Evolutionary conservation across 257 asterid genomes (phyloP).

Genomic region (Nicotiana knightiana): DNA sequence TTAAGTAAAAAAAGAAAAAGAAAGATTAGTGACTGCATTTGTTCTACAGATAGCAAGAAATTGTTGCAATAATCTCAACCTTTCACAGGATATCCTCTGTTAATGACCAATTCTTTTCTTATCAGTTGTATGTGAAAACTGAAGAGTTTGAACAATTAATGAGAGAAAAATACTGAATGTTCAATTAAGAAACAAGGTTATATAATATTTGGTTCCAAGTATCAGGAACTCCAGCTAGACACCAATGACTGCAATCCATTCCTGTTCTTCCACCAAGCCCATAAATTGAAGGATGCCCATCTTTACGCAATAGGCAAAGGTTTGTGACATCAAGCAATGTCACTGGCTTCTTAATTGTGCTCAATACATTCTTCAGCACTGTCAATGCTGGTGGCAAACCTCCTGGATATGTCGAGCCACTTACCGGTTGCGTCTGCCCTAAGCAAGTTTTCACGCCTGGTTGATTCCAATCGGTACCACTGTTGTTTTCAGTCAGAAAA

Average conservation of each 20-base stretch:
- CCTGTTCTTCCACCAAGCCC: conserved; percentile 40
- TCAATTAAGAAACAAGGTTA: conserved; percentile 33
- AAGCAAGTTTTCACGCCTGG: conserved; percentile 53
- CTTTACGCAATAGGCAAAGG: conserved; percentile 74
- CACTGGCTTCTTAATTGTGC: conserved; percentile 44
- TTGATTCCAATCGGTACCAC: conserved; percentile 72
- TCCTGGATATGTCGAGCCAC: conserved; percentile 67
- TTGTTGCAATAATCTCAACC: no score
- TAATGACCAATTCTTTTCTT: not conserved
- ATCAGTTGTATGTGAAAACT: not conserved
- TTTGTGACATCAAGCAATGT: conserved; percentile 59
- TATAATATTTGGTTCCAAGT: conserved; percentile 77
- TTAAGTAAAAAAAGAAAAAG: no score
- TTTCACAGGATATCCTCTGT: not conserved
- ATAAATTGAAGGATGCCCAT: conserved; percentile 80
- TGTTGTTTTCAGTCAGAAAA: not conserved
- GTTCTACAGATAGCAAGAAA: no score
- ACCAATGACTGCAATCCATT: conserved; percentile 95
- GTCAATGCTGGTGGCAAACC: conserved; percentile 53
- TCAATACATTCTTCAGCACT: conserved; percentile 53
- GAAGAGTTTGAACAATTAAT: not conserved
- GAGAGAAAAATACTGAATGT: not conserved
- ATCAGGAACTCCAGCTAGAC: conserved; percentile 86
- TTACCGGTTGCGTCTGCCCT: conserved; percentile 42
- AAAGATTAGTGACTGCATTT: no score